Evolutionary conservation across 805 yeast species (phyloP), one percentile per base, ranked within the genome.

Genomic region (Candida ortonii): DNA sequence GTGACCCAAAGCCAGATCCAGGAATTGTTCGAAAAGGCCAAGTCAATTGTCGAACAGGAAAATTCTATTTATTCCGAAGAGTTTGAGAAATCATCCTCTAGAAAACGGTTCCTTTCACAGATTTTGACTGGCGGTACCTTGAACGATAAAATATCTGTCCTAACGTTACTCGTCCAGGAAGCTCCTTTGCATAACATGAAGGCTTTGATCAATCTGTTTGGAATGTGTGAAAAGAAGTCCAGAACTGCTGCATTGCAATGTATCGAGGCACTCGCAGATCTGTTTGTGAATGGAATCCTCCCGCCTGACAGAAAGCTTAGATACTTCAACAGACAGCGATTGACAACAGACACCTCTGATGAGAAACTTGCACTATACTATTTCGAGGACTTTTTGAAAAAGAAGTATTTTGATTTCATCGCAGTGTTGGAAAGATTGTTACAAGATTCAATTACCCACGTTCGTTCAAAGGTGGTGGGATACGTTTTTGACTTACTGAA

Each of bases 201-300:
- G 57, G 86, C 96, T 0, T 67, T 93, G 38, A 95, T 86, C 46
- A 82, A 81, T 23, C 64, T 93, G 44, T 57, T 84, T 43, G 71
- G 76, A 5, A 84, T 81, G 65, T 86, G 96, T 61, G 82, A 79
- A 49, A 88, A 90, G 67, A 93, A 93, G 64, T 81, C 95, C 14
- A 78, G 97, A 67, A 88, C 93, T 28, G 94, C 96, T 4, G 87
- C 96, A 12, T 66, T 89, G 47, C 96, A 87, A 59, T 85, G 96
- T 36, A 75, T 90, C 36, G 85, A 84, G 50, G 94, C 97, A 1
- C 64, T 90, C 49, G 84, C 84, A 57, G 98, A 93, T 80, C 71
- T 93, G 52, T 73, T 90, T 33, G 68, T 86, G 26, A 82, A 77
- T 53, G 95, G 95, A 19, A 71, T 88, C 16, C 72, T 93, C 30